These are phyloP conservation scores for Marasmius oreades DNA, from an alignment of 1,284 basidiomycete genomes.

Conservation along the genomic window DNA sequence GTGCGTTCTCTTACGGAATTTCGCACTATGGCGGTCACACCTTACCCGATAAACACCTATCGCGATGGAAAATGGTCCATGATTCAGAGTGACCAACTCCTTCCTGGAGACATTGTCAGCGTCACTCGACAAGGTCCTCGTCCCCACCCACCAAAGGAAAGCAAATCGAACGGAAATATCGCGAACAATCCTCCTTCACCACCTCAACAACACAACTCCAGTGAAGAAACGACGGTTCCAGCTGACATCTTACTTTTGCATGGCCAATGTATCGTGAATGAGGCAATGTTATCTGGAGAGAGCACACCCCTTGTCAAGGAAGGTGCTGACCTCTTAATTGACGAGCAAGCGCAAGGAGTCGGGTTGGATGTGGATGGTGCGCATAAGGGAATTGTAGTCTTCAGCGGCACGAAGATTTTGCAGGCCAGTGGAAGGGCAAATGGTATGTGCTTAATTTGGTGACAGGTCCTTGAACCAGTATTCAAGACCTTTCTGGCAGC, in stretches of 20 bases:
- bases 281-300: constrained; percentile 96
- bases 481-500: constrained; percentile 31
- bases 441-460: constrained; percentile 26
- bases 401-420: constrained; percentile 92
- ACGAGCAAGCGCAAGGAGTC: constrained; percentile 76
- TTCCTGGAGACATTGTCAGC: constrained; percentile 90
- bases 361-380: constrained; percentile 78
- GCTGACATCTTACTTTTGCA: constrained; percentile 87
- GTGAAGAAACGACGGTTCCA: constrained; percentile 78
- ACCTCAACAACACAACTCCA: constrained; percentile 41
- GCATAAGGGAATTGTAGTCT: constrained; percentile 87
- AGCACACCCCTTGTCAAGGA: constrained; percentile 95
- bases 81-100: constrained; percentile 78
- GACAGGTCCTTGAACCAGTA: constrained; percentile 31
- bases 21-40: constrained; percentile 90
- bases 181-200: constrained; percentile 21
- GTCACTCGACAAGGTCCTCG: constrained; percentile 30
- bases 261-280: constrained; percentile 93
- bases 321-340: constrained; percentile 50
- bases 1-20: constrained; percentile 90
- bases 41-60: constrained; percentile 80
- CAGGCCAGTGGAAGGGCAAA: constrained; percentile 55
- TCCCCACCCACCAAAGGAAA: constrained; percentile 5
- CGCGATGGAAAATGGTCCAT: constrained; percentile 80
- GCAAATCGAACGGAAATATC: not conserved